Conservation (phyloP, 805 yeast species). For the Saccharomycopsis sp. region DNA sequence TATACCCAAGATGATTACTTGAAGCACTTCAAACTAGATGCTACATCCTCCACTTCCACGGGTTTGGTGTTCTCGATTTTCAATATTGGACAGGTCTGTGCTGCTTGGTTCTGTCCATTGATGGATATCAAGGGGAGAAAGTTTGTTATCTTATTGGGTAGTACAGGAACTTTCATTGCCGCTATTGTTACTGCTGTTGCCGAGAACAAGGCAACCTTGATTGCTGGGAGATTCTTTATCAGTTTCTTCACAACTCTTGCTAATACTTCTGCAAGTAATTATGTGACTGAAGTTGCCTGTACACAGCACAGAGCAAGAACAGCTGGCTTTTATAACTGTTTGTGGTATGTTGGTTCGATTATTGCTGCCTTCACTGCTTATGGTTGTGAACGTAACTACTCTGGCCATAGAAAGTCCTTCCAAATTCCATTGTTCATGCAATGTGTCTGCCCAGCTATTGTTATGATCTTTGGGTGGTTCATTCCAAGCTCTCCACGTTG, state of each 20-base stretch:
- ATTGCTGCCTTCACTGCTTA: constrained; percentile 25
- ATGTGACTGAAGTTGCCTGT: constrained; percentile 7
- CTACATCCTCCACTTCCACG: neutral
- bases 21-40: neutral
- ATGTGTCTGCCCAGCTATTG: constrained; percentile 25
- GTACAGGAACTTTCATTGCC: neutral
- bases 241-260: neutral
- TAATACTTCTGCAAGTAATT: neutral
- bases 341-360: constrained; percentile 23
- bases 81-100: neutral
- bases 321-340: constrained; percentile 23
- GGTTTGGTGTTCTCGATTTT: neutral
- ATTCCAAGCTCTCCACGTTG: constrained; percentile 48
- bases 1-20: neutral
- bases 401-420: constrained; percentile 21
- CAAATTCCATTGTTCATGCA: constrained; percentile 25
- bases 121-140: neutral
- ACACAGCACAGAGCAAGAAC: constrained; percentile 16
- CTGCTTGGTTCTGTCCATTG: neutral
- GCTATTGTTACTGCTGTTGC: neutral
- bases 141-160: neutral
- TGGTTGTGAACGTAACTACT: constrained; percentile 22
- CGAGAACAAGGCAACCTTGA: neutral
- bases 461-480: constrained; percentile 16
- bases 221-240: neutral